Base-by-base conservation (phyloP, 768 basidiomycete species). In the Amanita rubescens region DNA sequence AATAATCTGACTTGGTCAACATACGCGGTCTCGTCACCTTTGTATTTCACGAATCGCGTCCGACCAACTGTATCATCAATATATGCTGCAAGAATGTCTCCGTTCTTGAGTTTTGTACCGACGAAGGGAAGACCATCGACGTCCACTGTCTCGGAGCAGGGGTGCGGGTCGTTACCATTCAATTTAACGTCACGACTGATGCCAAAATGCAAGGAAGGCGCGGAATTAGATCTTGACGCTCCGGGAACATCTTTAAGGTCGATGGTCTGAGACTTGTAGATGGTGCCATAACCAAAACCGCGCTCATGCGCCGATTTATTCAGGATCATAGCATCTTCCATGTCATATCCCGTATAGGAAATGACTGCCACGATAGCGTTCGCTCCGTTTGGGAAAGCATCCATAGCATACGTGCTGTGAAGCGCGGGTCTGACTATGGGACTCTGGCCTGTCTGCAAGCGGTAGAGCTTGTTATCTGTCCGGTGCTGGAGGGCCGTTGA, bases 291-390 rank as follows among this genome's bases (percentile, higher is more conserved):
- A 1, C 79, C 94, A 65, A 99, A 99, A 0, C 96, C 96, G 30
- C 96, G 87, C 71, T 99, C 96, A 65, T 99, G 94, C 2, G 93
- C 87, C 1, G 94, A 98, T 71, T 99, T 99, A 70, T 99, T 99
- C 49, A 99, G 73, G 60, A 99, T 99, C 96, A 99, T 99, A 59
- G 96, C 96, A 62, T 99, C 96, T 72, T 99, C 96, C 96, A 99
- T 99, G 68, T 99, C 96, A 69, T 99, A 99, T 3, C 96, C 96
- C 3, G 96, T 99, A 66, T 99, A 99, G 0, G 96, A 99, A 62
- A 99, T 98, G 64, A 99, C 96, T n/a, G 96, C 96, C 46, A 99
- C 96, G 55, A 99, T 76, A 17, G 96, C 96, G 67, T 99, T 99
- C 42, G 89, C 97, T 14, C 96, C 96, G 62, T 94, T 98, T 1